Percentiles rank a stretch among this genome's conserved stretches.
These are phyloP conservation scores for Kondoa subrosea DNA, from an alignment of 768 basidiomycete genomes.

Conservation along the genomic window DNA sequence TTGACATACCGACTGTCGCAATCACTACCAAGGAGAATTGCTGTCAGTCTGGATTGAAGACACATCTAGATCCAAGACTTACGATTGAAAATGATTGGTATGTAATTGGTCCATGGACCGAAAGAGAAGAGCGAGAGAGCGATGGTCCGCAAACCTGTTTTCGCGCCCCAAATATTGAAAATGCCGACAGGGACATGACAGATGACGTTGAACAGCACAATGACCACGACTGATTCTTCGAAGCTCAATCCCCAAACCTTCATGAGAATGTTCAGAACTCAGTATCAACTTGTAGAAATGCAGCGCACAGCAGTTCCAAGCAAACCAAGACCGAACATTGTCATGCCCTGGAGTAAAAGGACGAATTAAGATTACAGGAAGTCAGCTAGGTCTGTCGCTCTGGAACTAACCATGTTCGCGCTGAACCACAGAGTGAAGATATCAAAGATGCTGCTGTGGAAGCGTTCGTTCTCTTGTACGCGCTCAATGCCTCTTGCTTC, in stretches of 20 bases:
- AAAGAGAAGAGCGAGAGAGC: conserved; percentile 31
- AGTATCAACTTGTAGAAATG: too few species aligned
- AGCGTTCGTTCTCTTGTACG: background rate
- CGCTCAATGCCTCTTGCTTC: background rate
- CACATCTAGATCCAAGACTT: too few species aligned
- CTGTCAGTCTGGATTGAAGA: too few species aligned
- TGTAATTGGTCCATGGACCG: conserved; percentile 27
- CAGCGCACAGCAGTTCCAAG: background rate
- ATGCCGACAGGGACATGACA: conserved; percentile 26
- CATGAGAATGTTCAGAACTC: too few species aligned
- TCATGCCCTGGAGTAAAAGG: too few species aligned
- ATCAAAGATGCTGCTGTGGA: background rate
- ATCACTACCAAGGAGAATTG: too few species aligned
- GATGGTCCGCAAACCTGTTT: conserved; percentile 14
- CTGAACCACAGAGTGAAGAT: background rate
- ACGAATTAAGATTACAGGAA: background rate
- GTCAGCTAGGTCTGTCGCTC: background rate
- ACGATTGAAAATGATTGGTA: conserved; percentile 4
- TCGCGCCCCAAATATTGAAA: conserved; percentile 10
- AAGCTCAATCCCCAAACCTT: background rate
- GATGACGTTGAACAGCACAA: conserved; percentile 37
- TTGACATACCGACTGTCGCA: background rate
- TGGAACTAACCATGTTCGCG: background rate
- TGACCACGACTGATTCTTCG: conserved; percentile 10
- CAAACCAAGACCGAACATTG: background rate